Conservation (phyloP, 108 stramenopile genomes). For the Skeletonema costatum region DNA sequence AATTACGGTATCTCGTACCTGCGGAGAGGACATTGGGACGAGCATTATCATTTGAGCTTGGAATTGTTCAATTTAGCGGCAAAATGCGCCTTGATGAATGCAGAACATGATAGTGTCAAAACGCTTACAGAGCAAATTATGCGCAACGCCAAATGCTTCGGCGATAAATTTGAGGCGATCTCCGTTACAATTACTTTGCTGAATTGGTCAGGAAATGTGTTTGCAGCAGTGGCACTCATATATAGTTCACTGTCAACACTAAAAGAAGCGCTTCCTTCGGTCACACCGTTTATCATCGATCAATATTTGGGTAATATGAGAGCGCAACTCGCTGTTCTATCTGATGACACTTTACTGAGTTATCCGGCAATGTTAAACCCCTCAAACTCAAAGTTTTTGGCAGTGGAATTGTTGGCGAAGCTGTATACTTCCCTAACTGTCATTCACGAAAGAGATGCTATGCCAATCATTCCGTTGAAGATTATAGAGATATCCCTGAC, state of each 20-base stretch:
- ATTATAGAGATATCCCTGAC: constrained; percentile 14
- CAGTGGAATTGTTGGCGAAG: constrained; percentile 17
- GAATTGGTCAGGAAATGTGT: not conserved
- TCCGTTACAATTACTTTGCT: not conserved
- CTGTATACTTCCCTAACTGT: not conserved
- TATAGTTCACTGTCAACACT: not conserved
- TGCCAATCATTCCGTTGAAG: constrained; percentile 3
- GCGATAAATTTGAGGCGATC: constrained; percentile 7
- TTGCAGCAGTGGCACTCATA: constrained; percentile 1
- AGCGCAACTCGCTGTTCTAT: not conserved
- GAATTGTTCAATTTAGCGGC: too few species aligned
- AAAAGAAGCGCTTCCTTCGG: constrained; percentile 1
- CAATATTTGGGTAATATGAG: not conserved
- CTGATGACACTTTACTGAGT: constrained; percentile 9
- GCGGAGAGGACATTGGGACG: too few species aligned
- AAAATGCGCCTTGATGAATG: too few species aligned
- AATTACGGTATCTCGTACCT: too few species aligned
- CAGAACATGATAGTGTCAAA: not conserved
- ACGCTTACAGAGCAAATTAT: constrained; percentile 7
- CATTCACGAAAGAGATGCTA: not conserved
- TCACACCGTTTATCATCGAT: not conserved
- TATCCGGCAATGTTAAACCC: constrained; percentile 11
- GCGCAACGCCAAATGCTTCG: not conserved
- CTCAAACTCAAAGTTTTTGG: not conserved
- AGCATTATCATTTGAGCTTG: too few species aligned